phyloP scores from a whole-genome alignment of 1,284 basidiomycete genomes.

The Melampsora americana region DNA sequence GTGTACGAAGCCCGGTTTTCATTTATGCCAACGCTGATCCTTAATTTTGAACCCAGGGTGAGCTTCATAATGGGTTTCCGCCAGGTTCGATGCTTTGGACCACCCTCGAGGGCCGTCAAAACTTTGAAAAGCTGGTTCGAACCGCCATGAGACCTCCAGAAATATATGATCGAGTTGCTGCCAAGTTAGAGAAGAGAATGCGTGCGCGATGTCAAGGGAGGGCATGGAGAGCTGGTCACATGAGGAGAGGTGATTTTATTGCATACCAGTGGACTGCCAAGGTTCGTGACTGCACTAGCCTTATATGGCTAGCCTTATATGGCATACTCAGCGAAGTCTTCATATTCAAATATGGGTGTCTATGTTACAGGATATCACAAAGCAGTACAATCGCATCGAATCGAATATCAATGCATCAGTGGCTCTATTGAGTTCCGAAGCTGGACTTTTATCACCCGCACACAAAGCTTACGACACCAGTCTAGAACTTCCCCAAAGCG shows the following conservation, averaged over 20 bases:
- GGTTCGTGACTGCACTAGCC: conserved; percentile 7
- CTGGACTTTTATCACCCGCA: conserved; percentile 13
- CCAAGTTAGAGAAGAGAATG: conserved; percentile 38
- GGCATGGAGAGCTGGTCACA: conserved; percentile 33
- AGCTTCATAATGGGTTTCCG: conserved; percentile 42
- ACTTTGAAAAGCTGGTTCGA: conserved; percentile 27
- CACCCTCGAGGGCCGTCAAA: conserved; percentile 21
- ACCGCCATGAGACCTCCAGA: conserved; percentile 15
- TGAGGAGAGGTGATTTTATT: conserved; percentile 40
- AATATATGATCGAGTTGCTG: conserved; percentile 28
- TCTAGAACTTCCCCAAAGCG: conserved; percentile 13
- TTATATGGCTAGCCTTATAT: too few relatives aligned
- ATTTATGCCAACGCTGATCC: not conserved
- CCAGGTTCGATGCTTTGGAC: conserved; percentile 40
- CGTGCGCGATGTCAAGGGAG: conserved; percentile 36
- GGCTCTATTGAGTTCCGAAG: conserved; percentile 18
- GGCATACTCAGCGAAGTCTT: too few relatives aligned
- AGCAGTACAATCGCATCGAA: conserved; percentile 22
- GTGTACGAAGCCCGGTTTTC: not conserved
- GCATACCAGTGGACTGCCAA: conserved; percentile 19
- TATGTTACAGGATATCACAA: conserved; percentile 34
- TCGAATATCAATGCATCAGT: not conserved
- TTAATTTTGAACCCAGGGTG: conserved; percentile 11
- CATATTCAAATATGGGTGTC: not conserved
- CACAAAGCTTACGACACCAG: conserved; percentile 35